These are phyloP conservation scores for Hippophae rhamnoides DNA, from an alignment of 306 rosid genomes.

Conservation along the genomic window DNA sequence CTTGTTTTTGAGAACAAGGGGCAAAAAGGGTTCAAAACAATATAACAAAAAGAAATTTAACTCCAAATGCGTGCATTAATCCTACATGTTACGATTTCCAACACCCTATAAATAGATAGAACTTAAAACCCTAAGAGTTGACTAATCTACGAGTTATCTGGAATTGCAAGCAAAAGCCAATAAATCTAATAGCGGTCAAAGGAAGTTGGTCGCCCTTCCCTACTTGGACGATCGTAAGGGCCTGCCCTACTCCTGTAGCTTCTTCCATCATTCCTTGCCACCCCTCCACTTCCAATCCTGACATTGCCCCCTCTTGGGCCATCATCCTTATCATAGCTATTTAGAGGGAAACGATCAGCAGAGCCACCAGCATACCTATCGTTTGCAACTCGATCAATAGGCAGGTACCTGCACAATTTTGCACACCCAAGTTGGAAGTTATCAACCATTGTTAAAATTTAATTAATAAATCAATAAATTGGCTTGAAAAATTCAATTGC, in stretches of 20 bases:
- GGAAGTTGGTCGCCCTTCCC: conserved; percentile 58
- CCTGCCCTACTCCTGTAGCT: conserved; percentile 61
- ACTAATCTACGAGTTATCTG: conserved; percentile 11
- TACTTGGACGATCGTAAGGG: conserved; percentile 71
- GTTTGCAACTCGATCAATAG: conserved; percentile 55
- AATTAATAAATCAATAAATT: no score
- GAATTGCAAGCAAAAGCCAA: not conserved
- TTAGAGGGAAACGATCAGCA: conserved; percentile 65
- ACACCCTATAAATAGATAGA: conserved; percentile 10
- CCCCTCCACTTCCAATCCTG: conserved; percentile 57
- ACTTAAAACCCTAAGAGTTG: conserved; percentile 19
- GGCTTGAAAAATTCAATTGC: not conserved
- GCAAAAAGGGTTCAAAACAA: conserved; percentile 1
- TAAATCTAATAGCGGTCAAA: conserved; percentile 59
- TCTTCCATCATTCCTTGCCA: conserved; percentile 65
- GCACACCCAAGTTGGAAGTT: conserved; percentile 4
- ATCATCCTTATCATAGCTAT: conserved; percentile 58
- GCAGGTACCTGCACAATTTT: conserved; percentile 44
- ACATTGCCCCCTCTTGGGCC: conserved; percentile 53
- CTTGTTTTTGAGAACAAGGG: no score
- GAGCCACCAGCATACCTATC: conserved; percentile 50
- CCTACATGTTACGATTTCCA: conserved; percentile 17
- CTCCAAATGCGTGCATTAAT: conserved; percentile 19
- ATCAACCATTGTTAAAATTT: not conserved
- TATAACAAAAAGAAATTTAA: conserved; percentile 11